phyloP scores from a whole-genome alignment of 495 filamentous ascomycete genomes.

The Lasiosphaeris hirsuta region DNA sequence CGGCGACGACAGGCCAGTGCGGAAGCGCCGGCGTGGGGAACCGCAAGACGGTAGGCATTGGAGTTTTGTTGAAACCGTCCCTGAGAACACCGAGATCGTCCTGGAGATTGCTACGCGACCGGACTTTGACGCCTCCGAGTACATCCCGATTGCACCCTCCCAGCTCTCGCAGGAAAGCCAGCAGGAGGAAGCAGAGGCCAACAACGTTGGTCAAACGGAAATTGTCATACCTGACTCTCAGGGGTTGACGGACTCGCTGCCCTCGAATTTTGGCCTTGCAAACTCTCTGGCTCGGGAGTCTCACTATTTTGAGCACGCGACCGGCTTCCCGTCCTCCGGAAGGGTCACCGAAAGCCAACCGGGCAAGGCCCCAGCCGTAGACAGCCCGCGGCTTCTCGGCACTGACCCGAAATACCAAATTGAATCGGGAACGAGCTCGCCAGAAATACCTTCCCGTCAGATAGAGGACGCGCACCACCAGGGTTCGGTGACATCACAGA shows the following conservation, averaged over 20 bases:
- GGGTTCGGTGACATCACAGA: background rate
- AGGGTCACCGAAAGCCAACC: background rate
- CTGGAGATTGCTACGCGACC: slow-evolving; percentile 13
- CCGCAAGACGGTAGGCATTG: background rate
- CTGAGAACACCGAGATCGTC: slow-evolving; percentile 8
- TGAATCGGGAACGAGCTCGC: too few species aligned
- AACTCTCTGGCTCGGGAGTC: too few species aligned
- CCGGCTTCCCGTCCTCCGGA: background rate
- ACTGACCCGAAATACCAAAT: too few species aligned
- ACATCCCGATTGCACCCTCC: background rate
- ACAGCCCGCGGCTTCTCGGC: background rate
- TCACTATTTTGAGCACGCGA: too few species aligned
- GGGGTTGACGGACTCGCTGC: slow-evolving; percentile 13
- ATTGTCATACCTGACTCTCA: slow-evolving; percentile 34
- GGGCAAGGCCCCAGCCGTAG: background rate
- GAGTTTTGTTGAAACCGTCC: background rate
- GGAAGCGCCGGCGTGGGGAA: slow-evolving; percentile 1
- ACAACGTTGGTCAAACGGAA: slow-evolving; percentile 8
- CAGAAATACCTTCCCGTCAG: slow-evolving; percentile 26
- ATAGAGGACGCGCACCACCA: slow-evolving; percentile 3
- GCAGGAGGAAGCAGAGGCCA: background rate
- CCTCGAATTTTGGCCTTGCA: background rate
- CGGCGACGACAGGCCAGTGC: slow-evolving; percentile 4
- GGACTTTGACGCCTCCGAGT: slow-evolving; percentile 20
- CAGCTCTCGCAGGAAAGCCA: background rate